Evolutionary conservation across 2,329 filamentous ascomycete genomes (phyloP).

Genomic region (Penicillium vulpinum): DNA sequence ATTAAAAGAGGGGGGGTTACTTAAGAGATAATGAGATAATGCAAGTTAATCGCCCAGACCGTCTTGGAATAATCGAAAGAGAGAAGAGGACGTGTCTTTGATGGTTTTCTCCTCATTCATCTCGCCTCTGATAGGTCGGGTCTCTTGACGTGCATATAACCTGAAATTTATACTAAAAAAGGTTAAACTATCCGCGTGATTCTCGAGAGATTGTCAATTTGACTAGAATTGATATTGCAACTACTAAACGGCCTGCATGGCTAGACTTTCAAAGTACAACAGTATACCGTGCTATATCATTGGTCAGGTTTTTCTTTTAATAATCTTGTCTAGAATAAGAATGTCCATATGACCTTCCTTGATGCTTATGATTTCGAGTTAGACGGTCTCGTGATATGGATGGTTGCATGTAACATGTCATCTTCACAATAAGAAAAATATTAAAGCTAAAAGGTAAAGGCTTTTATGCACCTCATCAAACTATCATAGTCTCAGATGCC

Average conservation of each 20-base stretch:
- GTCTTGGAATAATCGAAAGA: background rate
- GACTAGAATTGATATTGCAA: background rate
- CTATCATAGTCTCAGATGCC: constrained; percentile 19
- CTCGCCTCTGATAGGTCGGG: background rate
- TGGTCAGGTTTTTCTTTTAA: background rate
- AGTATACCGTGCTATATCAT: background rate
- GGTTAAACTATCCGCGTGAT: constrained; percentile 15
- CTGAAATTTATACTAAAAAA: constrained; percentile 7
- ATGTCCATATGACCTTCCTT: constrained; percentile 1
- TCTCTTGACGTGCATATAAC: background rate
- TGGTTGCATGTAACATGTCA: background rate
- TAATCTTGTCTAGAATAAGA: background rate
- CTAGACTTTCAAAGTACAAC: background rate
- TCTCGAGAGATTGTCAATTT: too few relatives aligned
- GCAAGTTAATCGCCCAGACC: background rate
- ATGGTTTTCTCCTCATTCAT: background rate
- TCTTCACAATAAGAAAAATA: background rate
- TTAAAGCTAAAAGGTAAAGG: background rate
- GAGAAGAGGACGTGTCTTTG: background rate
- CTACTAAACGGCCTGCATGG: background rate
- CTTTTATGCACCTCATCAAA: constrained; percentile 9
- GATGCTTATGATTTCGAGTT: background rate
- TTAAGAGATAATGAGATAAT: background rate
- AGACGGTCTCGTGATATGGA: background rate
- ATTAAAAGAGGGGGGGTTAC: background rate